Base-by-base conservation (phyloP, 495 filamentous ascomycete genomes). In the Aspergillus funiculosus region DNA sequence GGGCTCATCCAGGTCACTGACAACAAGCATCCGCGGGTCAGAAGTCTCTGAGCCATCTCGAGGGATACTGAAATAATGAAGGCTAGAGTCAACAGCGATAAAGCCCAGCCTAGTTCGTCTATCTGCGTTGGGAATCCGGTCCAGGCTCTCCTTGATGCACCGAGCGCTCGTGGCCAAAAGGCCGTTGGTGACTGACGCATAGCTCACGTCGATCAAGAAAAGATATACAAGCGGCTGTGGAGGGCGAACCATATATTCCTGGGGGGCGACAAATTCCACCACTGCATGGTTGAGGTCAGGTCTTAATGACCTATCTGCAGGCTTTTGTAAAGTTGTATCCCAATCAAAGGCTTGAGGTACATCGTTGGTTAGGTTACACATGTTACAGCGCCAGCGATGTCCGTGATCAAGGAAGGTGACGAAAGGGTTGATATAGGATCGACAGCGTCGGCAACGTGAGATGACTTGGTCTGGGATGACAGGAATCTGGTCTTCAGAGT, bases 171-270 rank as follows among this genome's bases (percentile, higher is more conserved):
- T 97, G 27, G 94, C 92, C 46, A 97, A 72, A n/a, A 98, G 85
- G 46, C 94, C 94, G 50, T 80, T 94, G 21, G 85, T 86, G 25
- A 98, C 88, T 18, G 92, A 81, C 6, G 87, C 80, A 53, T 90
- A 94, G 73, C 89, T 95, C 48, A 97, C 94, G 58, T 98, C 92
- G 59, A 98, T 87, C 47, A 97, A 72, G 78, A 98, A 98, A 11
- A 96, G 78, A 55, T 98, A 98, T n/a, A 96, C 91, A 8, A 98
- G 75, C 13, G 92, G 94, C 60, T 98, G 92, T 2, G 92, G 92
- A 43, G 92, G 90, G 15, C 92, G 85, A 22, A 98, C 94, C 92
- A 98, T 98, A 61, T 98, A 98, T 69, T 98, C 92, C 66, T 97
- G 94, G 9, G 92, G 92, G 5, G 92, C 92, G 48, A 98, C 85